Percentiles rank a stretch among this genome's conserved stretches.
Evolutionary conservation across 441 rosid species (phyloP).

Genomic region (Mallotus repandus): DNA sequence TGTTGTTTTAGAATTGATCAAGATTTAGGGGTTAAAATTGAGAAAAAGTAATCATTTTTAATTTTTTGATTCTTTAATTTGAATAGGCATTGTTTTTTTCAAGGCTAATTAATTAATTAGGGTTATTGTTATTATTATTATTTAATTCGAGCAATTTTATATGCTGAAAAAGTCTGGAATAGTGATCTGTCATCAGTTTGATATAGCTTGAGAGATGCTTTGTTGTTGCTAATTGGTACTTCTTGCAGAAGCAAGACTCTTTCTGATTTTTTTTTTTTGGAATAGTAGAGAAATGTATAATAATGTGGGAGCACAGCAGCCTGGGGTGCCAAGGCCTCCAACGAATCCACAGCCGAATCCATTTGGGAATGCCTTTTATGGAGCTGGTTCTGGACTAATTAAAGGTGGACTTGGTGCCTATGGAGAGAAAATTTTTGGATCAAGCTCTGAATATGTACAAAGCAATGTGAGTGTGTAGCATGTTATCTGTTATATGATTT

Average conservation of each 20-base stretch:
- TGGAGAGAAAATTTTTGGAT: conserved; percentile 83
- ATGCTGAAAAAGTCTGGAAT: no score
- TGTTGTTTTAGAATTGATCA: not conserved
- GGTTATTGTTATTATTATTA: not conserved
- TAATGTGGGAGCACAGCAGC: conserved; percentile 63
- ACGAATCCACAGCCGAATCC: conserved; percentile 68
- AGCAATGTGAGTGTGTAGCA: conserved; percentile 66
- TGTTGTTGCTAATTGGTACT: not conserved
- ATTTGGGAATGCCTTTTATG: conserved; percentile 82
- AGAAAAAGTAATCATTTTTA: not conserved
- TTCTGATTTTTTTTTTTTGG: conserved; percentile 13
- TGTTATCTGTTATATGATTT: conserved; percentile 8
- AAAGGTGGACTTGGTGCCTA: conserved; percentile 88
- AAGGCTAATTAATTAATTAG: not conserved
- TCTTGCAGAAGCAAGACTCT: not conserved
- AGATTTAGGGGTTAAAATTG: not conserved
- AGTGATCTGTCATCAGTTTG: not conserved
- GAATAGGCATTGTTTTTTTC: no score
- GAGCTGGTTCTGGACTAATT: conserved; percentile 92
- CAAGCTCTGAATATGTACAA: conserved; percentile 94
- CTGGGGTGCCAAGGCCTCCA: conserved; percentile 63
- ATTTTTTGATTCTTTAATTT: no score
- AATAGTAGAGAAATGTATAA: conserved; percentile 62
- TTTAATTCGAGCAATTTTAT: no score
- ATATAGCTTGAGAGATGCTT: not conserved